These are phyloP conservation scores for Triticum turgidum DNA, from an alignment of 176 grass and related monocot species.

Conservation along the genomic window DNA sequence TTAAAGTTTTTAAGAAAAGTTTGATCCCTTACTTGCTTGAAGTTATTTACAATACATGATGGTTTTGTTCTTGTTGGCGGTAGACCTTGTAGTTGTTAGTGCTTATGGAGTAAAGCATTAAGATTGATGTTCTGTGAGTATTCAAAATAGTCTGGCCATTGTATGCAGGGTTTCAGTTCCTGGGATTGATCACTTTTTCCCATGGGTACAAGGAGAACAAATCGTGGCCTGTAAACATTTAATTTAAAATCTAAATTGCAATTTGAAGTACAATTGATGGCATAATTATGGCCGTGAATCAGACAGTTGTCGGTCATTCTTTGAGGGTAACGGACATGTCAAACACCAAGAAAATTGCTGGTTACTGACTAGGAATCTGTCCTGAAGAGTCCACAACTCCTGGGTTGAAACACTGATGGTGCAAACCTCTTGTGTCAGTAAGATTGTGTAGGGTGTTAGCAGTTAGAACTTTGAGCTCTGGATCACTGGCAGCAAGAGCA, in stretches of 20 bases:
- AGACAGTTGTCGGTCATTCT: neutral
- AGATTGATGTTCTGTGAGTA: neutral
- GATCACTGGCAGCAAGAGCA: constrained; percentile 9
- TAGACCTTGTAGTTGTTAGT: neutral
- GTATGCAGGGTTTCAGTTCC: neutral
- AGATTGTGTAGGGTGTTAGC: neutral
- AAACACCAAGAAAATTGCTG: neutral
- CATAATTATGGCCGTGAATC: neutral
- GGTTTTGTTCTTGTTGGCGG: neutral
- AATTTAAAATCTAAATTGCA: neutral
- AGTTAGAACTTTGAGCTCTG: neutral
- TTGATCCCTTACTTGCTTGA: neutral
- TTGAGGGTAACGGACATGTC: neutral
- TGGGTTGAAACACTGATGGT: neutral
- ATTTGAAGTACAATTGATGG: neutral
- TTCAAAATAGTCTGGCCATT: neutral
- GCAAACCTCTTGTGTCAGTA: neutral
- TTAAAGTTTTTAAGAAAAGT: neutral
- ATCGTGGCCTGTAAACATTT: neutral
- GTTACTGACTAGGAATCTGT: neutral
- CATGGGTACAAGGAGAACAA: neutral
- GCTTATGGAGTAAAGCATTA: neutral
- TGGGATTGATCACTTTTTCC: neutral
- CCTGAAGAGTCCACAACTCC: neutral
- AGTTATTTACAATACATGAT: neutral